These are phyloP conservation scores for Talaromyces islandicus DNA, from an alignment of 2,329 filamentous ascomycete species.

Conservation along the genomic window DNA sequence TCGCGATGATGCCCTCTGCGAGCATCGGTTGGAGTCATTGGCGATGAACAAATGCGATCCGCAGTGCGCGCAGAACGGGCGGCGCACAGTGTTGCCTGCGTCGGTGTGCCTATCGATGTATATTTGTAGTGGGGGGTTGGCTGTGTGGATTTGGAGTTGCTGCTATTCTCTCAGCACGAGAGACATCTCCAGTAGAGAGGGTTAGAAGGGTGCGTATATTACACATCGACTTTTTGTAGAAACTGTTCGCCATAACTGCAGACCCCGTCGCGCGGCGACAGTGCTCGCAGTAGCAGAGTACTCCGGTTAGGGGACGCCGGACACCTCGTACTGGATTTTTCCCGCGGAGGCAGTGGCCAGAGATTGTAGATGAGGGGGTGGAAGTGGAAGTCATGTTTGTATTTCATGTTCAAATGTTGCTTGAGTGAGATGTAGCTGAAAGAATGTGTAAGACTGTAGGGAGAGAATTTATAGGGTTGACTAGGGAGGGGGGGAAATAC, in stretches of 20 bases:
- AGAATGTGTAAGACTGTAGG: too few relatives aligned
- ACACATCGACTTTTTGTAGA: slow-evolving; percentile 1
- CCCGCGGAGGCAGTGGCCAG: slow-evolving; percentile 4
- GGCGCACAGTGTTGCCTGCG: neutral
- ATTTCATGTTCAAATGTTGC: too few relatives aligned
- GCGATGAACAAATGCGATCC: slow-evolving; percentile 1
- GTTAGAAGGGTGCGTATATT: too few relatives aligned
- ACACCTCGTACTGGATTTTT: slow-evolving; percentile 2
- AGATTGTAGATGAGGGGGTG: neutral
- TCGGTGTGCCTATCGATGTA: slow-evolving; percentile 2
- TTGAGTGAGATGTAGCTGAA: too few relatives aligned
- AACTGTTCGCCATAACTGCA: slow-evolving; percentile 1
- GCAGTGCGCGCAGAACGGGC: neutral
- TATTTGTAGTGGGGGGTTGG: neutral
- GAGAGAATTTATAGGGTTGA: too few relatives aligned
- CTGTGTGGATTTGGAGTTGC: neutral
- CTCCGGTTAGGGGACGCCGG: neutral
- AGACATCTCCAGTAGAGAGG: too few relatives aligned
- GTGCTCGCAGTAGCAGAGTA: slow-evolving; percentile 14
- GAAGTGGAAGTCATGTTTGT: neutral
- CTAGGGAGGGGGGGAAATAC: too few relatives aligned
- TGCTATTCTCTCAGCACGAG: neutral
- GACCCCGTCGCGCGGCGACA: slow-evolving; percentile 3
- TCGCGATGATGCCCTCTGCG: neutral
- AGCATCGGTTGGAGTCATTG: slow-evolving; percentile 1